Conservation (phyloP, 768 basidiomycete genomes). For the Chalciporus chontae region DNA sequence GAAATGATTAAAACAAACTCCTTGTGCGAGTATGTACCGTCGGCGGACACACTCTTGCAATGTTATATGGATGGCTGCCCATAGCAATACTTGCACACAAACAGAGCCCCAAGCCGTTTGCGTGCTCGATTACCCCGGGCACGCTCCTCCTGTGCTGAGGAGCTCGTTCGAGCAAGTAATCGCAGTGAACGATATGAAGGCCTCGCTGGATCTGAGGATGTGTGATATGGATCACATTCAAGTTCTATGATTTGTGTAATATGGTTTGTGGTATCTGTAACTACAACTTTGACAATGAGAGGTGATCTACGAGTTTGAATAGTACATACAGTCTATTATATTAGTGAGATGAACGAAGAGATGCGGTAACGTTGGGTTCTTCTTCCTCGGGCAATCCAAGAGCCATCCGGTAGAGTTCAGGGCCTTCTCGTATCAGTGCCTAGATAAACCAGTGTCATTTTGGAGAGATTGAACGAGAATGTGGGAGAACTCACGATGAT, state of each 20-base stretch:
- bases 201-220: background rate
- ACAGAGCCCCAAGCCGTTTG: conserved; percentile 25
- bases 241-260: background rate
- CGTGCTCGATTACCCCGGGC: conserved; percentile 18
- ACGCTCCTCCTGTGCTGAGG: conserved; percentile 10
- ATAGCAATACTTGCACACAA: conserved; percentile 3
- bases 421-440: conserved; percentile 76
- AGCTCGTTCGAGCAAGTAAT: conserved; percentile 15
- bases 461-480: background rate
- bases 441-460: conserved; percentile 24
- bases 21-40: too few species aligned
- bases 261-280: conserved; percentile 5
- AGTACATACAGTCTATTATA: conserved; percentile 2
- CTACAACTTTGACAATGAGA: conserved; percentile 3
- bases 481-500: conserved; percentile 59
- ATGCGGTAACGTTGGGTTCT: background rate
- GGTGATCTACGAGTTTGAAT: conserved; percentile 2
- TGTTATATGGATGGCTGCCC: too few species aligned
- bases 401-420: conserved; percentile 65
- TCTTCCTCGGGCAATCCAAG: conserved; percentile 20
- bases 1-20: too few species aligned
- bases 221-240: background rate
- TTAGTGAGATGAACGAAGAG: background rate
- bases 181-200: background rate
- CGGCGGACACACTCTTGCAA: too few species aligned